phyloP scores from a whole-genome alignment of 2,329 filamentous ascomycete species.

The Fusarium camptoceras region DNA sequence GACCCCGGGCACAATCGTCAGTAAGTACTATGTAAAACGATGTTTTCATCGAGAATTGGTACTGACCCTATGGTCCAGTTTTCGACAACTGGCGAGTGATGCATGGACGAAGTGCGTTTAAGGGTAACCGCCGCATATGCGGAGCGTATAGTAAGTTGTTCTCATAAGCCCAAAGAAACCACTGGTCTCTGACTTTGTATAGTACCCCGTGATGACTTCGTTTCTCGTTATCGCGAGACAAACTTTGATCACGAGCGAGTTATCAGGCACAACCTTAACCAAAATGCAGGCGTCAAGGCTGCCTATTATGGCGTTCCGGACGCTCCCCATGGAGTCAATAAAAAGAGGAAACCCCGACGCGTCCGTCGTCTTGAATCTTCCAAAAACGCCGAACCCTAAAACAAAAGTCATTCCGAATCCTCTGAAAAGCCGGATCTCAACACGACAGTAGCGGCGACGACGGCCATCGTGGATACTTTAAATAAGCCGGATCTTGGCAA shows the following conservation, averaged over 20 bases:
- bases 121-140: conserved; percentile 86
- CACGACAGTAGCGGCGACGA: not conserved
- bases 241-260: conserved; percentile 68
- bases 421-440: not conserved
- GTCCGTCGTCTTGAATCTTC: not conserved
- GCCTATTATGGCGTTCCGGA: not conserved
- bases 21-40: conserved; percentile 60
- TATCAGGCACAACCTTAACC: conserved; percentile 52
- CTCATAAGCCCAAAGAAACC: not conserved
- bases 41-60: not conserved
- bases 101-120: conserved; percentile 86
- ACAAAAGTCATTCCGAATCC: not conserved
- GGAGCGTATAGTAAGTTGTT: conserved; percentile 83
- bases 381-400: not conserved
- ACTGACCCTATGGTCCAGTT: conserved; percentile 62
- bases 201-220: conserved; percentile 85
- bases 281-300: not conserved
- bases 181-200: conserved; percentile 11
- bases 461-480: not conserved
- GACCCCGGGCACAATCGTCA: conserved; percentile 79
- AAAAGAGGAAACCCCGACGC: not conserved
- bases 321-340: not conserved
- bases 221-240: conserved; percentile 79
- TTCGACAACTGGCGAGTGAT: conserved; percentile 97
- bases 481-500: not conserved